Conservation (phyloP, 2,329 filamentous ascomycete genomes). For the Sporothrix humicola region DNA sequence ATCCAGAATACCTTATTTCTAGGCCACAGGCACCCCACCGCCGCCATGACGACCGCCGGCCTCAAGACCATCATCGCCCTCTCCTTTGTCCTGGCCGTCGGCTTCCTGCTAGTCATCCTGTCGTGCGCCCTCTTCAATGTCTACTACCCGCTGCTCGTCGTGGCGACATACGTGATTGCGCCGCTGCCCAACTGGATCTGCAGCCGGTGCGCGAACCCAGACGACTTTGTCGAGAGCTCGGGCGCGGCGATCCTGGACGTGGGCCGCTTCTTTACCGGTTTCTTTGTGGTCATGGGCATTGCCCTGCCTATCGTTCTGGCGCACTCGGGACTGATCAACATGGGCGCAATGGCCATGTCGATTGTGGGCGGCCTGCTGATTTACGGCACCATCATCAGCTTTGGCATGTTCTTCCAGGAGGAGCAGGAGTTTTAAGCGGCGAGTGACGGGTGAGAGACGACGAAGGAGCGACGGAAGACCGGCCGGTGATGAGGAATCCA, state of each 20-base stretch:
- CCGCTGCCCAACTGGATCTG: slow-evolving; percentile 98
- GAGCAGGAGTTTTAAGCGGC: slow-evolving; percentile 85
- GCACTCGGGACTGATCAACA: slow-evolving; percentile 80
- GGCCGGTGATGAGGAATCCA: background rate
- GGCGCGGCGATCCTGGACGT: slow-evolving; percentile 89
- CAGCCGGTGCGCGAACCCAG: slow-evolving; percentile 81
- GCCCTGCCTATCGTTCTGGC: slow-evolving; percentile 87
- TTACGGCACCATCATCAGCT: slow-evolving; percentile 97
- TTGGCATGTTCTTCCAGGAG: slow-evolving; percentile 97
- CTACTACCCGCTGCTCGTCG: slow-evolving; percentile 94
- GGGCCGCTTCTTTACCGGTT: slow-evolving; percentile 91
- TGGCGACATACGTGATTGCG: slow-evolving; percentile 91
- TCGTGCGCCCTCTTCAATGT: slow-evolving; percentile 93
- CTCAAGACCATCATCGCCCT: slow-evolving; percentile 99
- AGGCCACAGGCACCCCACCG: no score
- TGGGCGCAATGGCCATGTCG: slow-evolving; percentile 93
- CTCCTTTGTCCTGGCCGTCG: slow-evolving; percentile 97
- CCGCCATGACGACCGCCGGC: slow-evolving; percentile 73
- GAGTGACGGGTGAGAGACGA: background rate
- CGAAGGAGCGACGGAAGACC: no score
- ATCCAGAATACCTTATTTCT: no score
- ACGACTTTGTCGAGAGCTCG: slow-evolving; percentile 90
- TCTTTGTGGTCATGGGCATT: slow-evolving; percentile 96
- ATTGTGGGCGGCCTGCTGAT: slow-evolving; percentile 91
- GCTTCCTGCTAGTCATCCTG: slow-evolving; percentile 98